Percentiles rank a stretch among this genome's conserved stretches.
Conservation (phyloP, 163 green algal species). For the Scenedesmus sp. region DNA sequence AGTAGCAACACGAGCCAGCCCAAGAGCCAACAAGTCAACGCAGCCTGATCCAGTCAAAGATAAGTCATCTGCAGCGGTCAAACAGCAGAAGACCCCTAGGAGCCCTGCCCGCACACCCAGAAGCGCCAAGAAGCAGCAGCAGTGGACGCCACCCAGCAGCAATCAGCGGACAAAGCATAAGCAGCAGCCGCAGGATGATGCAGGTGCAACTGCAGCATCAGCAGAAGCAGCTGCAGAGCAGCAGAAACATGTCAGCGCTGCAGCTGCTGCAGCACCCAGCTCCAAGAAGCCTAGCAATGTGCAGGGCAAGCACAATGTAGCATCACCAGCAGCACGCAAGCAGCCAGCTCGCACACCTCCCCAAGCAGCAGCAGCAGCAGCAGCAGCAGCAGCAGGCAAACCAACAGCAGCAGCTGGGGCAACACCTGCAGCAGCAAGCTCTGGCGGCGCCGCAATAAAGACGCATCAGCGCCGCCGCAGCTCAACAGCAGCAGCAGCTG, state of each 20-base stretch:
- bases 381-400: conserved; percentile 24
- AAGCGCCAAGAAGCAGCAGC: neutral
- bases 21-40: neutral
- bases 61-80: neutral
- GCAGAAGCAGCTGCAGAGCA: neutral
- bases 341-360: neutral
- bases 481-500: conserved; percentile 17
- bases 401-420: neutral
- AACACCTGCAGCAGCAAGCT: conserved; percentile 12
- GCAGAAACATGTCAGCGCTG: neutral
- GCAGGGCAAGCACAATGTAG: neutral
- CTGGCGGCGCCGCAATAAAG: conserved; percentile 23
- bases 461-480: conserved; percentile 37
- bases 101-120: neutral
- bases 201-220: neutral
- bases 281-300: neutral
- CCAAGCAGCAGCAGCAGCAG: neutral
- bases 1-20: neutral
- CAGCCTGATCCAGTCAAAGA: neutral
- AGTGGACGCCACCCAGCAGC: neutral
- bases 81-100: conserved; percentile 7
- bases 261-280: neutral
- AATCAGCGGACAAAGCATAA: neutral
- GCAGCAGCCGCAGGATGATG: neutral
- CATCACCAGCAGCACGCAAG: neutral